Evolutionary conservation across 202 grass and related monocot species (phyloP), one percentile per base, ranked within the genome.

Genomic region (Bolboschoenoplectus hybrid): DNA sequence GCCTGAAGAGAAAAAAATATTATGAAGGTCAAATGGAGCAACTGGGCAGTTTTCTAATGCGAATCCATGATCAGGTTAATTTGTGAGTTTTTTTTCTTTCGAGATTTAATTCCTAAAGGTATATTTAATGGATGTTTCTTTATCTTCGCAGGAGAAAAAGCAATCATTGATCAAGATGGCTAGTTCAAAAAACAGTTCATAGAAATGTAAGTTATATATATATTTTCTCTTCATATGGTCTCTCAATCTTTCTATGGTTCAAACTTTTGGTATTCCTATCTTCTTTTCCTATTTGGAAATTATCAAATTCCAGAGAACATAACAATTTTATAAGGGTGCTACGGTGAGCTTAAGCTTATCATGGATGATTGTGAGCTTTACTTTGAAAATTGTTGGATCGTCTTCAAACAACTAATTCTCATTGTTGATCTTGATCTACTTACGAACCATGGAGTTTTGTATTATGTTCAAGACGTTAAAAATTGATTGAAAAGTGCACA

Each of bases 1-100:
- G 97, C 81, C 81, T 98, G 78, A 98, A 98, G 85, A 96, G 93
- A 87, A 98, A 98, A 61, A 98, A 65, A 49, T 98, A 92, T 87
- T 98, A 96, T 45, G 93, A 94, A 89, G 88, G 87, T 65, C 89
- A 98, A 85, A 91, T 98, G 93, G 91, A 89, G 64, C 84, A 94
- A 84, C 85, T 92, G 88, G 86, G 89, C 86, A 91, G 87, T 88
- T 91, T 96, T 80, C 93, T 94, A 63, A 76, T 77, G 43, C 90
- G 84, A 61, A 91, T 98, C 60, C 87, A 92, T 76, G 90, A 90
- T 83, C 92, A 98, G 89, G 89, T 88, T 83, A 60, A 41, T 76
- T 57, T 26, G 38, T 43, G 43, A 43, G 12, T 19, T 34, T 14
- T 50, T 16, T 61, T 43, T 13, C 0, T 51, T 83, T 11, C 17